These are phyloP conservation scores for Moniliophthora roreri DNA, from an alignment of 1,284 basidiomycete species.

Conservation along the genomic window DNA sequence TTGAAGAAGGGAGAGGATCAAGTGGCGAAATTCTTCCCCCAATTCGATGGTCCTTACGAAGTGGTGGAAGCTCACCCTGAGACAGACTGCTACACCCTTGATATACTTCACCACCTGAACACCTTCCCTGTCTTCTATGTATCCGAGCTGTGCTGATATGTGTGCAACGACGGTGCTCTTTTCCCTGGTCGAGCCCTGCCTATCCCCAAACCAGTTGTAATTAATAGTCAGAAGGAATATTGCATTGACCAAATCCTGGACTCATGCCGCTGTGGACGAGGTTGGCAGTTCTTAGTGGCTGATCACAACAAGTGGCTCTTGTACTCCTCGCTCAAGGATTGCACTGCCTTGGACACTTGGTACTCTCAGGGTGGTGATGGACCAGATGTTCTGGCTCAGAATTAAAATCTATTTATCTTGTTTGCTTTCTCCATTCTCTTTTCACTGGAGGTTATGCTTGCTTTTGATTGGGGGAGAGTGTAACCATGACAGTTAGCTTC, in stretches of 20 bases:
- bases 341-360: constrained; percentile 17
- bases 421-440: no score
- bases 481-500: no score
- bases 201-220: not conserved
- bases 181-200: constrained; percentile 3
- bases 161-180: constrained; percentile 10
- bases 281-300: constrained; percentile 14
- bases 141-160: constrained; percentile 9
- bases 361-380: constrained; percentile 5
- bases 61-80: not conserved
- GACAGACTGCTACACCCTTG: constrained; percentile 7
- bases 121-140: constrained; percentile 18
- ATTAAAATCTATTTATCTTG: no score
- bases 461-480: no score
- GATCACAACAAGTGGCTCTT: constrained; percentile 17
- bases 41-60: constrained; percentile 18
- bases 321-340: constrained; percentile 16
- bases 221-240: not conserved
- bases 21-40: constrained; percentile 20
- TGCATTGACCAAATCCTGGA: constrained; percentile 11
- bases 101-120: constrained; percentile 16
- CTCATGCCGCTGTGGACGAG: not conserved
- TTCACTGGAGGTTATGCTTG: no score
- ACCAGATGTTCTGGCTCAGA: not conserved
- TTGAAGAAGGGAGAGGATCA: constrained; percentile 4